phyloP scores from a whole-genome alignment of 768 basidiomycete genomes.

The Exsudoporus frostii region DNA sequence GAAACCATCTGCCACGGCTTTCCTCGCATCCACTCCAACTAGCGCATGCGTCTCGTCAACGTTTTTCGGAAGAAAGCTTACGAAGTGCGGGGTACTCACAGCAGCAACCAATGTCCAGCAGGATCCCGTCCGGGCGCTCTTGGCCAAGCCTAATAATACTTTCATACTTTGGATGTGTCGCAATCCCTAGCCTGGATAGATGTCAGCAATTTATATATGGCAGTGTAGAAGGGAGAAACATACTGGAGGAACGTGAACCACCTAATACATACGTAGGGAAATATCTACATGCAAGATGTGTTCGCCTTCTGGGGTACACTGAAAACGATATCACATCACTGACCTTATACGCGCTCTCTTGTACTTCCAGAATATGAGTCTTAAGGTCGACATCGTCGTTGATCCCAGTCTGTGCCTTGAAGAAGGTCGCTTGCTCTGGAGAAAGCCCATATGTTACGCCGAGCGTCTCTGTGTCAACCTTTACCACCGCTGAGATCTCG shows the following conservation, averaged over 20 bases:
- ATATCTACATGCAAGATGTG: slow-evolving; percentile 12
- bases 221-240: not conserved
- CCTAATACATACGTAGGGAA: slow-evolving; percentile 29
- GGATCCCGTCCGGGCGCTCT: slow-evolving; percentile 35
- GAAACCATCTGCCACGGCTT: slow-evolving; percentile 41
- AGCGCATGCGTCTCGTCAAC: not conserved
- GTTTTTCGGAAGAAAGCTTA: not conserved
- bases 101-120: slow-evolving; percentile 47
- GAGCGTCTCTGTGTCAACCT: not conserved
- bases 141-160: slow-evolving; percentile 35
- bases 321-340: not conserved
- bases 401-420: slow-evolving; percentile 31
- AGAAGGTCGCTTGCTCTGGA: slow-evolving; percentile 23
- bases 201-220: not conserved
- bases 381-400: slow-evolving; percentile 24
- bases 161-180: slow-evolving; percentile 17
- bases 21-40: slow-evolving; percentile 37
- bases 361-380: slow-evolving; percentile 31
- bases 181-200: slow-evolving; percentile 10
- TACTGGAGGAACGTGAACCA: slow-evolving; percentile 24
- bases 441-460: slow-evolving; percentile 1
- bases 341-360: slow-evolving; percentile 31
- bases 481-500: not conserved
- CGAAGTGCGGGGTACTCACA: slow-evolving; percentile 25
- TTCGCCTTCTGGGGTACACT: not conserved